phyloP scores from a whole-genome alignment of 2,329 filamentous ascomycete genomes.

The Sporothrix mexicana region DNA sequence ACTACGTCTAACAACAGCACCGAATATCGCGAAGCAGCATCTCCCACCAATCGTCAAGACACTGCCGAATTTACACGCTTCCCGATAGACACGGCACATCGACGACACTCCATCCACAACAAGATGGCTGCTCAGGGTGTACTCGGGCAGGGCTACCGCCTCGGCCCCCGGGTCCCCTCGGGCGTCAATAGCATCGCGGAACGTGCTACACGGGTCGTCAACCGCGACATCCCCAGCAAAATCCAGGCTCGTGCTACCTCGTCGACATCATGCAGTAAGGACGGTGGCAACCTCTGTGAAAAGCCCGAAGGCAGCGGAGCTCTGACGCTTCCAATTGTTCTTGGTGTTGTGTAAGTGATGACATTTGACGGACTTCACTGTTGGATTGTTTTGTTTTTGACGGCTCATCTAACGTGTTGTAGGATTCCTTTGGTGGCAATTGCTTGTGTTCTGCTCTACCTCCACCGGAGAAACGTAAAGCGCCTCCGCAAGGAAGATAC shows the following conservation, averaged over 20 bases:
- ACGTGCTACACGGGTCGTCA: slow-evolving; percentile 38
- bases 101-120: slow-evolving; percentile 13
- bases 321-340: slow-evolving; percentile 69
- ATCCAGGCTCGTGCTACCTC: slow-evolving; percentile 38
- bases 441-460: slow-evolving; percentile 69
- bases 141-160: slow-evolving; percentile 37
- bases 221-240: slow-evolving; percentile 35
- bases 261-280: slow-evolving; percentile 38
- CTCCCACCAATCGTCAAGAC: neutral
- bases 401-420: slow-evolving; percentile 5
- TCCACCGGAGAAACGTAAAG: slow-evolving; percentile 79
- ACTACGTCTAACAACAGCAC: neutral
- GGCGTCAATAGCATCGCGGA: slow-evolving; percentile 1
- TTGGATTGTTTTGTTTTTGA: neutral
- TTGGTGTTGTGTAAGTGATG: slow-evolving; percentile 68
- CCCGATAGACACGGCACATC: neutral
- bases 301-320: slow-evolving; percentile 61
- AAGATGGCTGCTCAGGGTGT: slow-evolving; percentile 35
- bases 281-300: slow-evolving; percentile 58
- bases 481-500: slow-evolving; percentile 78
- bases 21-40: neutral
- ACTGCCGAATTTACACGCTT: neutral
- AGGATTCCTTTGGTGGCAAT: slow-evolving; percentile 79
- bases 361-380: slow-evolving; percentile 32
- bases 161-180: slow-evolving; percentile 41